Conservation (phyloP, 148 eudicot species). For the Salicornia ramosissima region DNA sequence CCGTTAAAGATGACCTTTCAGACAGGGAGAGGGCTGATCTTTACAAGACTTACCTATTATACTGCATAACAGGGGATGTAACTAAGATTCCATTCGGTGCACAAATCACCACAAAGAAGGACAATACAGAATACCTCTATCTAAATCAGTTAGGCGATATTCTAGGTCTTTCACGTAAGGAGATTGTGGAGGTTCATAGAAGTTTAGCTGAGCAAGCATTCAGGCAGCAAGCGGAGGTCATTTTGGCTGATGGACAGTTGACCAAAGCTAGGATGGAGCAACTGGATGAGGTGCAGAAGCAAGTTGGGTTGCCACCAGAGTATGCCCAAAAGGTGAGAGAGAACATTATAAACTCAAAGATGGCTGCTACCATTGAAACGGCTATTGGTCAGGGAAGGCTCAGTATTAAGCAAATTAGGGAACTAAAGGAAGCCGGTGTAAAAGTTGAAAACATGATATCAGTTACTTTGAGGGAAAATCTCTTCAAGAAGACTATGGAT, state of each 20-base stretch:
- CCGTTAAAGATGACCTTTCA: conserved; percentile 67
- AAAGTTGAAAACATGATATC: conserved; percentile 67
- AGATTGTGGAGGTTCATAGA: conserved; percentile 71
- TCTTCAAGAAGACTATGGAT: conserved; percentile 70
- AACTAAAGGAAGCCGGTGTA: conserved; percentile 67
- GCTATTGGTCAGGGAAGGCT: conserved; percentile 81
- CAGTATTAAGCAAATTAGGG: conserved; percentile 67
- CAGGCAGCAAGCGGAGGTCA: conserved; percentile 80
- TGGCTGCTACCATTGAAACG: conserved; percentile 75
- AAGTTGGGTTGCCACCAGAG: conserved; percentile 78
- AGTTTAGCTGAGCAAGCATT: conserved; percentile 82
- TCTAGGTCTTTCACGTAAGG: conserved; percentile 61
- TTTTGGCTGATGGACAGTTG: conserved; percentile 84
- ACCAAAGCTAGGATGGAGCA: conserved; percentile 70
- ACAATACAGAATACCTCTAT: conserved; percentile 59
- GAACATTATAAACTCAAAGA: conserved; percentile 65
- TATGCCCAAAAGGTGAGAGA: conserved; percentile 80
- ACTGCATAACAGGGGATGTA: conserved; percentile 73
- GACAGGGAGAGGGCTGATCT: conserved; percentile 75
- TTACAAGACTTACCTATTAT: conserved; percentile 72
- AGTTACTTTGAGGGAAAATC: conserved; percentile 60
- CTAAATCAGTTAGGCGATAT: conserved; percentile 76
- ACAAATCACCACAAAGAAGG: conserved; percentile 58
- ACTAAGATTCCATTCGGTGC: conserved; percentile 62
- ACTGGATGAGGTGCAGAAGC: conserved; percentile 67